Evolutionary conservation across 371 early-diverging fungal genomes (phyloP).

Genomic region (Sporodiniella umbellata): DNA sequence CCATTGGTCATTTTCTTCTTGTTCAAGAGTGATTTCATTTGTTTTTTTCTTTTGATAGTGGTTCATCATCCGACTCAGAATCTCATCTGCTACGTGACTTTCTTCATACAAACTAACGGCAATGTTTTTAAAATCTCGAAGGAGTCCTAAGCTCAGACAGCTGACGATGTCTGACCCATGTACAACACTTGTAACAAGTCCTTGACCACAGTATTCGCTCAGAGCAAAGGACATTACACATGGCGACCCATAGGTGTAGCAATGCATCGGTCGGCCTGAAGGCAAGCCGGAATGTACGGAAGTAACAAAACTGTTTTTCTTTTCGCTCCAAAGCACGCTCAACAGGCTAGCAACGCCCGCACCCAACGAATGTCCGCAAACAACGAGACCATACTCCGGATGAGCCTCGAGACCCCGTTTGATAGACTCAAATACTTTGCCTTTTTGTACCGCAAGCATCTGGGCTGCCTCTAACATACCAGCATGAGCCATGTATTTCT

Average conservation of each 20-base stretch:
- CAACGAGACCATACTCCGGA: slow-evolving; percentile 72
- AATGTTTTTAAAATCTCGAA: slow-evolving; percentile 73
- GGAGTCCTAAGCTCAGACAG: slow-evolving; percentile 66
- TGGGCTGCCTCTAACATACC: slow-evolving; percentile 79
- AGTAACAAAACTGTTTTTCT: slow-evolving; percentile 60
- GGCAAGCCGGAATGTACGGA: slow-evolving; percentile 64
- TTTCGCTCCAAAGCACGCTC: slow-evolving; percentile 66
- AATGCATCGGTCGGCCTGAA: slow-evolving; percentile 70
- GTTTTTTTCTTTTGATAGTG: slow-evolving; percentile 27
- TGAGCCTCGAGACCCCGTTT: slow-evolving; percentile 59
- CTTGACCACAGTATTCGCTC: slow-evolving; percentile 61
- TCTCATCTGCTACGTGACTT: slow-evolving; percentile 64
- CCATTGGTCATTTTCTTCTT: slow-evolving; percentile 65
- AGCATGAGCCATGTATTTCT: slow-evolving; percentile 61
- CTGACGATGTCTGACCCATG: slow-evolving; percentile 74
- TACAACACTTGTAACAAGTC: slow-evolving; percentile 72
- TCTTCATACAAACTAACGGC: slow-evolving; percentile 68
- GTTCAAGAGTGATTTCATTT: slow-evolving; percentile 12
- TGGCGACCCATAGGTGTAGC: slow-evolving; percentile 75
- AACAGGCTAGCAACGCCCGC: slow-evolving; percentile 76
- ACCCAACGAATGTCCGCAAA: slow-evolving; percentile 82
- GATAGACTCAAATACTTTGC: slow-evolving; percentile 66
- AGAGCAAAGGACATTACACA: slow-evolving; percentile 68
- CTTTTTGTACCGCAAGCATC: slow-evolving; percentile 56
- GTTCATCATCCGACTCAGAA: slow-evolving; percentile 60